Evolutionary conservation across 2,329 filamentous ascomycete species (phyloP), one percentile per base, ranked within the genome.

Genomic region (Epichloe festucae): DNA sequence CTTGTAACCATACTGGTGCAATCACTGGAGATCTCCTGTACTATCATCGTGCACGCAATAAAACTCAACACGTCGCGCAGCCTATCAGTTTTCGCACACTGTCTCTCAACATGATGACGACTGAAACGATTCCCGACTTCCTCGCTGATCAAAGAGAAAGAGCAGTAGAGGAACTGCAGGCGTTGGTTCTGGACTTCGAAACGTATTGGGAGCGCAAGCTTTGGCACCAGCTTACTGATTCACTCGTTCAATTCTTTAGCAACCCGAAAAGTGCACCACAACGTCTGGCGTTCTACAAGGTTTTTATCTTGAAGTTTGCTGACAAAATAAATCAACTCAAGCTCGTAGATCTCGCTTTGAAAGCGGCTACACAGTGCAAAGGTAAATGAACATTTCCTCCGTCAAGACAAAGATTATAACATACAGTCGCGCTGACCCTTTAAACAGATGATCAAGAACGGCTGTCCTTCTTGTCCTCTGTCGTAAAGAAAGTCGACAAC

Each of bases 241-340:
- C 84, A 50, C 79, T 98, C 52, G 76, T 95, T 60, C 79, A 87
- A 59, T 96, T 91, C 78, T 98, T 96, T 74, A 83, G 84, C 63
- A 73, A 87, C 61, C 78, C 86, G 44, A 81, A 84, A 65, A 97
- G 90, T 70, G 85, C 82, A 52, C 76, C 81, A 53, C 89, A 95
- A 73, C 85, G 91, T 64, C 79, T 98, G 73, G 76, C 83, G 54
- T 85, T 98, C 70, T 98, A 93, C 77, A 89, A 93, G 72, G 83
- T 82, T 62, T 98, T 98, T 74, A 86, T 98, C 69, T 81, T 91
- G 68, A 93, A 86, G 70, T 98, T 98, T 66, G 89, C 90, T 58
- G 90, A 95, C 67, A 96, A 94, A 78, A 96, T 98, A 77, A 98
- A 97, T 73, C 91, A 97, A 74, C 77, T 98, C 57, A 96, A 96